Conservation (phyloP, 371 early-diverging fungal genomes). For the Syncephalastrum monosporum region DNA sequence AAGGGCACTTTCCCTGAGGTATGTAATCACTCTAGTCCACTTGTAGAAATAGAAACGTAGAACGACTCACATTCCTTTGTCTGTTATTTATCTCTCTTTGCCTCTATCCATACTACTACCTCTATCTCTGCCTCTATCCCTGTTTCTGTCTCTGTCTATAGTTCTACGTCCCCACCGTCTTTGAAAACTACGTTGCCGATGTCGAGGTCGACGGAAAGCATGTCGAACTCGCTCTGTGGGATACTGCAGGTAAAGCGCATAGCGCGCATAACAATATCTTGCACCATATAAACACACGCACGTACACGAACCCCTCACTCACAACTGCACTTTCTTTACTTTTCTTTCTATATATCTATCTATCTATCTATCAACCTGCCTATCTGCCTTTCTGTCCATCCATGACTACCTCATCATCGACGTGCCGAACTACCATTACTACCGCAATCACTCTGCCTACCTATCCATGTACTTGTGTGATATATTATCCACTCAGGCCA, state of each 20-base stretch:
- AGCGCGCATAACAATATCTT: not conserved
- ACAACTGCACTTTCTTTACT: constrained; percentile 1
- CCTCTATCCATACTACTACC: not conserved
- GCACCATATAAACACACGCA: too few species aligned
- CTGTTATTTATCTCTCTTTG: not conserved
- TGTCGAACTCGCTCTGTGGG: constrained; percentile 80
- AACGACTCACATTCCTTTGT: not conserved
- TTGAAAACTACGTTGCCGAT: constrained; percentile 94
- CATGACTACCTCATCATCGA: not conserved
- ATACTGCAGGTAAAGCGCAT: constrained; percentile 86
- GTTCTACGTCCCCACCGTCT: constrained; percentile 91
- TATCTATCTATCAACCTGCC: constrained; percentile 50
- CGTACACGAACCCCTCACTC: not conserved
- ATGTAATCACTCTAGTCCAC: constrained; percentile 7
- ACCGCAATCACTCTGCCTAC: constrained; percentile 7
- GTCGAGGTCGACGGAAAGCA: constrained; percentile 62
- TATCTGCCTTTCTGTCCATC: not conserved
- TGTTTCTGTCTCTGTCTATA: constrained; percentile 13
- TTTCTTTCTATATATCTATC: not conserved
- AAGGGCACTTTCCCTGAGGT: constrained; percentile 94
- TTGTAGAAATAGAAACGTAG: too few species aligned
- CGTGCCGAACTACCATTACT: not conserved
- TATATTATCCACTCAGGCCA: constrained; percentile 53
- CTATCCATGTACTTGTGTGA: too few species aligned
- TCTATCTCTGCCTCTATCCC: not conserved